Evolutionary conservation across 2,329 filamentous ascomycete species (phyloP), one percentile per base, ranked within the genome.

Genomic region (Exserohilum turcica): DNA sequence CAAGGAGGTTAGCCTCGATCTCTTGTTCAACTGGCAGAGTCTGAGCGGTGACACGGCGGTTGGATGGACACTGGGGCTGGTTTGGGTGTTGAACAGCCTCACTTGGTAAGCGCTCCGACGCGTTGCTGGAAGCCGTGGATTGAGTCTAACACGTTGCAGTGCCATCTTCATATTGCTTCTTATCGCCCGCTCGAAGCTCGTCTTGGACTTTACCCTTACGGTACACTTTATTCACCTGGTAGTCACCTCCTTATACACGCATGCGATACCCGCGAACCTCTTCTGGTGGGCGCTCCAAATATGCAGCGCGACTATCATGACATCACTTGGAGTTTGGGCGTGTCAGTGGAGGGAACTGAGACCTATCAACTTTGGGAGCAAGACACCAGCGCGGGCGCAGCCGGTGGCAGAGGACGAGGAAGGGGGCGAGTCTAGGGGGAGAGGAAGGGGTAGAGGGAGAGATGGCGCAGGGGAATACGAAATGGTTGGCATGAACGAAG

Each of bases 141-240:
- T 9, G 21, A 2, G 15, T 13, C 63, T 71, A 46, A 73, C 48
- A 9, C 12, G 19, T 29, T 1, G 54, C 68, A 97, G 93, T 71
- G 86, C 91, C 36, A 85, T 95, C 53, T 89, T 91, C 36, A 88
- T 97, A 52, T 85, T 96, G 44, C 77, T 93, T 48, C 80, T 97
- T 52, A 86, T 99, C 63, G 87, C 88, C 16, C 91, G 94, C 57
- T 94, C 89, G 42, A 97, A 97, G 75, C 88, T 97, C 56, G 90
- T 97, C 44, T 91, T 91, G 63, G 94, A 99, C 77, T 99, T 97
- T 74, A 90, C 91, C 28, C 79, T 97, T 19, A 96, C 93, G 2
- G 84, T 97, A 15, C 91, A 96, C 77, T 84, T 90, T 72, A 79
- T 96, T 36, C 90, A 96, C 73, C 83, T 96, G 47, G 60, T 94